Conservation (phyloP, 768 basidiomycete genomes). For the Lyophyllum decastes region DNA sequence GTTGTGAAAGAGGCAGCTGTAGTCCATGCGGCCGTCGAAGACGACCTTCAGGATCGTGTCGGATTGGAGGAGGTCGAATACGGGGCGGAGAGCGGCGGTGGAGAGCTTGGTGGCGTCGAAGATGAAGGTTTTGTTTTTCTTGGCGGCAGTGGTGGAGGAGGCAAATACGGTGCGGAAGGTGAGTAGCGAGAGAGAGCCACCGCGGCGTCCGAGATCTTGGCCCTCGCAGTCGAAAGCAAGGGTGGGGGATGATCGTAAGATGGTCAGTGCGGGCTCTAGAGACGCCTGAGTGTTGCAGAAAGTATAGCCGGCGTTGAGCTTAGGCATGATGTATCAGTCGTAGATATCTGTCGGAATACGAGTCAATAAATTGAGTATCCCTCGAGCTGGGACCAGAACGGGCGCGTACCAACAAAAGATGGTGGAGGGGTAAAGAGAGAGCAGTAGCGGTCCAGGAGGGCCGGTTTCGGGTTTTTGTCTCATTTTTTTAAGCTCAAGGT, state of each 20-base stretch:
- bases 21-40: constrained; percentile 14
- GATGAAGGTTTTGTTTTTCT: background rate
- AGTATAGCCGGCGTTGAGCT: background rate
- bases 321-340: too few species aligned
- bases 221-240: background rate
- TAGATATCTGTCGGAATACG: too few species aligned
- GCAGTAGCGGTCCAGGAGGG: too few species aligned
- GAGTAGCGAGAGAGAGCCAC: constrained; percentile 10
- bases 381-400: too few species aligned
- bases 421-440: too few species aligned
- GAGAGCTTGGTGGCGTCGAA: constrained; percentile 6
- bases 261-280: background rate
- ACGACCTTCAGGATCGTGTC: constrained; percentile 5
- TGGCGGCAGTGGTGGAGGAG: background rate
- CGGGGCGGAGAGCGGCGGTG: background rate
- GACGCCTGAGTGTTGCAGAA: background rate
- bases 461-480: too few species aligned
- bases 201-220: background rate
- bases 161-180: constrained; percentile 2
- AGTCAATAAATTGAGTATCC: too few species aligned
- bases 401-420: too few species aligned
- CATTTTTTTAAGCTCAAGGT: too few species aligned
- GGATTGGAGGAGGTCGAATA: constrained; percentile 13
- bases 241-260: background rate
- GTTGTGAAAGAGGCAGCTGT: constrained; percentile 12